Conservation (phyloP, 1,284 basidiomycete genomes). For the Heimioporus retisporus region DNA sequence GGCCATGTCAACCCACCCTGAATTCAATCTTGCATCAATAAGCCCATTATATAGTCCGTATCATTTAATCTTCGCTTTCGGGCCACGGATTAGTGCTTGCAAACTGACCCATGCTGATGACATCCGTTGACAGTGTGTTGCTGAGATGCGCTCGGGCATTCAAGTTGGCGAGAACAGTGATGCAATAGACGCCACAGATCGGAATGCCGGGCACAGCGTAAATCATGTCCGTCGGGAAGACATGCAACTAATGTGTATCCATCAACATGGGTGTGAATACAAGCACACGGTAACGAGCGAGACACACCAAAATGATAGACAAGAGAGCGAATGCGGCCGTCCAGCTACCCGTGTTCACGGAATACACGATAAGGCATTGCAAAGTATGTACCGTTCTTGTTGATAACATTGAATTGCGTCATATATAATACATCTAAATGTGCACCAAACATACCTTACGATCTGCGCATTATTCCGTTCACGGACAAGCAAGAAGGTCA, state of each 20-base stretch:
- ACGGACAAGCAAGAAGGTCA: slow-evolving; percentile 20
- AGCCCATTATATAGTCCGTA: too few relatives aligned
- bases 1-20: too few relatives aligned
- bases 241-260: not conserved
- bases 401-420: too few relatives aligned
- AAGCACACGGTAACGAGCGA: too few relatives aligned
- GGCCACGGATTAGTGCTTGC: not conserved
- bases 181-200: slow-evolving; percentile 24
- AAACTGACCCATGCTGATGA: not conserved
- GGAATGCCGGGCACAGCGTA: slow-evolving; percentile 9
- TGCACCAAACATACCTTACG: not conserved
- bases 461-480: not conserved
- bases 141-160: slow-evolving; percentile 20
- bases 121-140: not conserved
- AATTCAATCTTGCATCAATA: not conserved
- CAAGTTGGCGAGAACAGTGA: slow-evolving; percentile 22
- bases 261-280: not conserved
- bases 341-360: slow-evolving; percentile 26
- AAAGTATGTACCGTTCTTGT: slow-evolving; percentile 16
- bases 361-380: slow-evolving; percentile 23
- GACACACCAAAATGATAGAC: slow-evolving; percentile 21
- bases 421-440: not conserved
- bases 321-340: slow-evolving; percentile 23
- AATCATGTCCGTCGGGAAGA: slow-evolving; percentile 3
- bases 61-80: too few relatives aligned